phyloP scores from a whole-genome alignment of 495 filamentous ascomycete genomes.

The Aspergillus cavernicola region DNA sequence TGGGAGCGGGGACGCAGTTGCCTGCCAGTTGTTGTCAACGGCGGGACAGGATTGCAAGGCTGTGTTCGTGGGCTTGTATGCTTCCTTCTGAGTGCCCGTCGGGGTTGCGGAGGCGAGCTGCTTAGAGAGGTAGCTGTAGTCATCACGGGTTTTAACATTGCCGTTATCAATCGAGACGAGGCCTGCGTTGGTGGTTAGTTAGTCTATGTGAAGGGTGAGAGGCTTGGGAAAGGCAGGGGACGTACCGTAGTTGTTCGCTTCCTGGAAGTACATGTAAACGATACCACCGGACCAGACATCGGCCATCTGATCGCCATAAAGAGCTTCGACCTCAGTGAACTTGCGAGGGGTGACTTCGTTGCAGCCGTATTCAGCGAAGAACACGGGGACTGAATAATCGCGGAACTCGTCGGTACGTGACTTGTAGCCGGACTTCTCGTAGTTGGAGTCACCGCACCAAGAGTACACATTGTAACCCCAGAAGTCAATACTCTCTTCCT shows the following conservation, averaged over 20 bases:
- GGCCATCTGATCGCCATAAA: conserved; percentile 81
- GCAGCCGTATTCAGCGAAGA: conserved; percentile 98
- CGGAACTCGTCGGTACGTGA: conserved; percentile 74
- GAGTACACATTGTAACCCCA: conserved; percentile 99
- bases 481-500: conserved; percentile 72
- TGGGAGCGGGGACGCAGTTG: conserved; percentile 59
- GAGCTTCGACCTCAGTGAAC: conserved; percentile 75
- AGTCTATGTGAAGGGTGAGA: background rate
- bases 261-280: conserved; percentile 94
- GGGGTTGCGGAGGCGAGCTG: conserved; percentile 66
- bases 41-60: conserved; percentile 65
- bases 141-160: conserved; percentile 54
- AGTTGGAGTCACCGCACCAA: conserved; percentile 81
- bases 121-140: conserved; percentile 68
- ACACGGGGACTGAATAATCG: conserved; percentile 81
- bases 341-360: conserved; percentile 70
- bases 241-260: conserved; percentile 79
- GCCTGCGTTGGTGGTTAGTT: conserved; percentile 25
- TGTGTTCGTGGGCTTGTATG: conserved; percentile 73
- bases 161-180: conserved; percentile 60
- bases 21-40: conserved; percentile 60
- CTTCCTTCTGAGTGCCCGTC: conserved; percentile 51
- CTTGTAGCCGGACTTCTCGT: conserved; percentile 68
- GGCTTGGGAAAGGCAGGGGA: background rate
- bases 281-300: conserved; percentile 85